phyloP scores from a whole-genome alignment of 139 green algal species.

The Diplosphaera chodatii region DNA sequence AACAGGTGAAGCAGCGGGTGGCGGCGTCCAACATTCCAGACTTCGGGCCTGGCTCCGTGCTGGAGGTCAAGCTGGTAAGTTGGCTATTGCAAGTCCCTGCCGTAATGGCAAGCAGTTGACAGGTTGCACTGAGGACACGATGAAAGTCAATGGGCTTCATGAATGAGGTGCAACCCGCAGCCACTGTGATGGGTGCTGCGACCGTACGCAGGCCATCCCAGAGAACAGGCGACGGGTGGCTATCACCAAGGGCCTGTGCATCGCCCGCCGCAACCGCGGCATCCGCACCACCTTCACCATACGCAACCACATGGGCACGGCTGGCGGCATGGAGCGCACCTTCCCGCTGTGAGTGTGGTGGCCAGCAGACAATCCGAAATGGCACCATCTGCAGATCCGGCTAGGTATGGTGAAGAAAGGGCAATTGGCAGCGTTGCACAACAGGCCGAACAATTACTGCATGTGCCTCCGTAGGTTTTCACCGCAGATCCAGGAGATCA shows the following conservation, averaged over 20 bases:
- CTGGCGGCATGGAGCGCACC: conserved; percentile 39
- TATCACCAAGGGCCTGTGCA: conserved; percentile 44
- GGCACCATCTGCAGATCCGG: not conserved
- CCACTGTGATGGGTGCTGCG: too few species aligned
- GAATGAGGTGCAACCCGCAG: too few species aligned
- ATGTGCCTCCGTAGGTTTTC: conserved; percentile 37
- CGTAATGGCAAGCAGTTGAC: not conserved
- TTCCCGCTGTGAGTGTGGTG: conserved; percentile 44
- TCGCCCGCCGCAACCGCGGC: conserved; percentile 35
- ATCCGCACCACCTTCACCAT: conserved; percentile 45
- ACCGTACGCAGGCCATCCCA: conserved; percentile 38
- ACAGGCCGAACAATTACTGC: too few species aligned
- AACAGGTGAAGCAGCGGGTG: conserved; percentile 14
- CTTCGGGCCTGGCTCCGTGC: conserved; percentile 36
- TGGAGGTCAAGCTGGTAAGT: conserved; percentile 38
- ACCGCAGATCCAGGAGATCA: conserved; percentile 35
- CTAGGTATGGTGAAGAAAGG: not conserved
- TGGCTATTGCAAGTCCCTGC: not conserved
- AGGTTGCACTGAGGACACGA: not conserved
- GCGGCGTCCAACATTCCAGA: conserved; percentile 18
- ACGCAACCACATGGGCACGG: conserved; percentile 34
- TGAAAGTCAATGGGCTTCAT: too few species aligned
- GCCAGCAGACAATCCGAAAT: not conserved
- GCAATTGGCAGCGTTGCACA: not conserved
- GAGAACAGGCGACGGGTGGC: conserved; percentile 45